phyloP scores from a whole-genome alignment of 352 stramenopile species.

The Thraustochytrium sp. region DNA sequence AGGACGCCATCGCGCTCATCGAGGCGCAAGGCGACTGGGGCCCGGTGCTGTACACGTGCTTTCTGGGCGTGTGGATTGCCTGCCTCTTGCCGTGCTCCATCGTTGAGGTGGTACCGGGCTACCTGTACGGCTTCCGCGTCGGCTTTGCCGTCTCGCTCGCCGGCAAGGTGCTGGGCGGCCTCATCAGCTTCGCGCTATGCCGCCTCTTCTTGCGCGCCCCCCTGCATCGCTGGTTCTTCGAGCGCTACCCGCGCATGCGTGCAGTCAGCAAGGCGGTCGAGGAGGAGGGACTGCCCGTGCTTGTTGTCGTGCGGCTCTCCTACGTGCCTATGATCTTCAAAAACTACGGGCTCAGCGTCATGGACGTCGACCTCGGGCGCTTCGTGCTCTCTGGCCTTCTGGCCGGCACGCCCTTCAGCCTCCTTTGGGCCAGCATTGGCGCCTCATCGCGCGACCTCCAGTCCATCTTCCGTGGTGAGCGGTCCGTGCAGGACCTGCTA shows the following conservation, averaged over 20 bases:
- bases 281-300: slow-evolving; percentile 26
- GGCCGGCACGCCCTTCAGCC: background rate
- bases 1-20: slow-evolving; percentile 16
- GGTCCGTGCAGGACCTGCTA: background rate
- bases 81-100: slow-evolving; percentile 42
- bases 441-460: background rate
- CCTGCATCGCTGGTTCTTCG: background rate
- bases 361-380: background rate
- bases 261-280: slow-evolving; percentile 1
- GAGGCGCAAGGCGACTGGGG: slow-evolving; percentile 23
- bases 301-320: slow-evolving; percentile 32
- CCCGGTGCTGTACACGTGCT: slow-evolving; percentile 29
- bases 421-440: slow-evolving; percentile 5
- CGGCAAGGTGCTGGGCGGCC: slow-evolving; percentile 10
- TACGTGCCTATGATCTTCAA: slow-evolving; percentile 46
- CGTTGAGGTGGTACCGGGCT: slow-evolving; percentile 37
- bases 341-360: slow-evolving; percentile 31
- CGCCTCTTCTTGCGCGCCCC: background rate
- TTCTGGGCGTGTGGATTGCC: slow-evolving; percentile 38
- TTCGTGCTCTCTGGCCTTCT: background rate
- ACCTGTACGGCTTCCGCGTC: slow-evolving; percentile 24
- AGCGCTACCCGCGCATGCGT: background rate
- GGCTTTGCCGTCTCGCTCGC: slow-evolving; percentile 20
- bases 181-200: slow-evolving; percentile 3
- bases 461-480: background rate